Base-by-base conservation (phyloP, 345 rosid genomes). In the Mercurialis annua region DNA sequence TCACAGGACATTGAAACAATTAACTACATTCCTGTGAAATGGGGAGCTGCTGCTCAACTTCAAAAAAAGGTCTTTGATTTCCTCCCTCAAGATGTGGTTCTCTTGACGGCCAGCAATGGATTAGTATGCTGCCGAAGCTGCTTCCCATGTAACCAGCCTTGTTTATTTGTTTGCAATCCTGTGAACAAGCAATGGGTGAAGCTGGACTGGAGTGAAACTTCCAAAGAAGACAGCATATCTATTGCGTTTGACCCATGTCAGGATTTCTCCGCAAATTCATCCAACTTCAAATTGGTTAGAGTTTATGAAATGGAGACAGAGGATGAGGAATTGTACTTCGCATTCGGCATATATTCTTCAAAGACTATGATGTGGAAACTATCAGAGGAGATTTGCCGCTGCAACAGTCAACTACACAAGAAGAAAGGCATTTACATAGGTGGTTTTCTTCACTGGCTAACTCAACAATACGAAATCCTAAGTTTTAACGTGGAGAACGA, bases 401-500 rank as follows among this genome's bases (percentile, higher is more conserved):
- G 81, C 46, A 52, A 53, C 4, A 46, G 52, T 48, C 51, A 51
- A 4, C 31, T 80, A 9, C 49, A 46, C 68, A 77, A 77, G 68
- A 82, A 74, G 70, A 75, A 65, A 44, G 81, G 83, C 26, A 1
- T 73, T 40, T 75, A 48, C 38, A 47, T 68, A 36, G 72, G 68
- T 50, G 82, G 83, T 46, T 33, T 75, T 47, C 29, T 82, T 23
- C 80, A 80, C 57, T 82, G 86, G 86, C 68, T 80, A 43, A 75
- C 81, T 16, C 54, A 67, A 63, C 78, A 70, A 18, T 74, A 75
- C 36, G 52, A 77, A 55, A 68, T 82, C 56, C 80, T 82, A 17
- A 59, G 80, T 2, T 80, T 80, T 21, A 47, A 64, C 15, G 47
- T 75, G 4, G 77, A 80, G 16, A 72, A 54, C 11, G 86, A 82